Evolutionary conservation across 257 asterid genomes (phyloP).

Genomic region (Nicotiana knightiana): DNA sequence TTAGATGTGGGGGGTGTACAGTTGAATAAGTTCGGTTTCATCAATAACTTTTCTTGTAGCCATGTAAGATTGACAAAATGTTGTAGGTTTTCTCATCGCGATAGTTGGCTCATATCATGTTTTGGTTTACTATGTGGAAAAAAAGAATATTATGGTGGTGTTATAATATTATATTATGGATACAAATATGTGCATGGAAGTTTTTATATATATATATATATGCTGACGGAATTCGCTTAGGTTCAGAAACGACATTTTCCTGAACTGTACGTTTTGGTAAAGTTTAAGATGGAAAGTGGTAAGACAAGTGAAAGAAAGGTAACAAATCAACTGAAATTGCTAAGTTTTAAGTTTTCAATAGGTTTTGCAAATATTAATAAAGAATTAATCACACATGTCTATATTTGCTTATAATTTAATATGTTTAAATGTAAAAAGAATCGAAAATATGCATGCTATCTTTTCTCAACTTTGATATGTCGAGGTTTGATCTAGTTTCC

Average conservation of each 20-base stretch:
- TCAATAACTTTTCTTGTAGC: neutral
- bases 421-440: neutral
- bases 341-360: no score
- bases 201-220: no score
- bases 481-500: no score
- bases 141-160: neutral
- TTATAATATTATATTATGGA: neutral
- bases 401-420: no score
- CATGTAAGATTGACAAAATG: neutral
- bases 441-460: no score
- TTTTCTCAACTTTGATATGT: no score
- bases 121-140: neutral
- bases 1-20: conserved; percentile 14
- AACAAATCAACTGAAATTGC: neutral
- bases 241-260: neutral
- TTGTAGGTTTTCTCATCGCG: neutral
- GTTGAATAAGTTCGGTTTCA: conserved; percentile 13
- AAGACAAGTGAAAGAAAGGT: neutral
- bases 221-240: neutral
- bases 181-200: neutral
- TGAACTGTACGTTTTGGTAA: neutral
- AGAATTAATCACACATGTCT: neutral
- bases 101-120: neutral
- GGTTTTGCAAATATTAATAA: neutral
- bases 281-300: neutral